Percentiles rank a stretch among this genome's conserved stretches.
Conservation (phyloP, 176 grass and related monocot species). For the Carex myosuroides region DNA sequence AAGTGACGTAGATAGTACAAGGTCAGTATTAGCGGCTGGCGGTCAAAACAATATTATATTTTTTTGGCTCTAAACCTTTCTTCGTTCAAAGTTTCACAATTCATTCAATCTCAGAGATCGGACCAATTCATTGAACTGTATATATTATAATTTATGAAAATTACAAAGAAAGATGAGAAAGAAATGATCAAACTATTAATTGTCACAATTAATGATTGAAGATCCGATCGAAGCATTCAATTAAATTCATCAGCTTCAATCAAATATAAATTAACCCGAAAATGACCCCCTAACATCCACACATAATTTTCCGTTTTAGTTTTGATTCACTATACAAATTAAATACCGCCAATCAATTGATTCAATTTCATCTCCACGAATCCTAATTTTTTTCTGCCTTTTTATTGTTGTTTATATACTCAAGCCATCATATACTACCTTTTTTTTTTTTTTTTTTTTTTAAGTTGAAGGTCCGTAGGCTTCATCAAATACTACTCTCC, state of each 20-base stretch:
- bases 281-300: neutral
- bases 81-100: neutral
- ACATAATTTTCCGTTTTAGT: neutral
- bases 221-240: conserved; percentile 6
- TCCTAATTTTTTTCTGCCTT: neutral
- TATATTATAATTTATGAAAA: neutral
- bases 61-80: neutral
- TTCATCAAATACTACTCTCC: neutral
- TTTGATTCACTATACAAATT: conserved; percentile 4
- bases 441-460: neutral
- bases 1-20: neutral
- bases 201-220: neutral
- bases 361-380: neutral
- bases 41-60: neutral
- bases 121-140: neutral
- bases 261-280: neutral
- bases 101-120: neutral
- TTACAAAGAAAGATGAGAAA: neutral
- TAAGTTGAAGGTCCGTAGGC: neutral
- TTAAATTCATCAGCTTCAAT: conserved; percentile 17
- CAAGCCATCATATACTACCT: no score
- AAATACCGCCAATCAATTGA: neutral
- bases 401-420: no score
- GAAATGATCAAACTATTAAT: neutral
- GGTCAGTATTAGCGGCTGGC: neutral